Conservation (phyloP, 2,329 filamentous ascomycete genomes). For the Claviceps arundinis region DNA sequence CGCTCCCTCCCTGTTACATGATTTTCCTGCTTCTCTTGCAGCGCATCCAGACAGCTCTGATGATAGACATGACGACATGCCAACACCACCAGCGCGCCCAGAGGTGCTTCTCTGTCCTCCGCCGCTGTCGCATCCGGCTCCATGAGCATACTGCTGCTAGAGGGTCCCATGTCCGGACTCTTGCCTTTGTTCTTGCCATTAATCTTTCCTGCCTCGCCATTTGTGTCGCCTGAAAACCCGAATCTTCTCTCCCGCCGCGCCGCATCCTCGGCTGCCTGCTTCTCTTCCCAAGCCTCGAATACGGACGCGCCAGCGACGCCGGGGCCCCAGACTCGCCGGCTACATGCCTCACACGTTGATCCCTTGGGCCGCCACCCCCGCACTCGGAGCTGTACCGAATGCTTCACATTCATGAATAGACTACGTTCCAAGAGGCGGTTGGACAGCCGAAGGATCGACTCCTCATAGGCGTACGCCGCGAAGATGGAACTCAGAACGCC, state of each 20-base stretch:
- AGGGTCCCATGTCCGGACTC: slow-evolving; percentile 23
- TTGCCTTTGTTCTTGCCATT: slow-evolving; percentile 32
- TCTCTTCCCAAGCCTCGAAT: slow-evolving; percentile 71
- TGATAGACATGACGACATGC: slow-evolving; percentile 62
- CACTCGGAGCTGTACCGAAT: slow-evolving; percentile 61
- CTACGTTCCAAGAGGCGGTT: slow-evolving; percentile 81
- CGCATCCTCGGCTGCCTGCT: slow-evolving; percentile 33
- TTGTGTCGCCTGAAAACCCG: slow-evolving; percentile 21
- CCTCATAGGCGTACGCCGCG: slow-evolving; percentile 88
- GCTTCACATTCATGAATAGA: slow-evolving; percentile 69
- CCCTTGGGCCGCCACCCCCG: slow-evolving; percentile 80
- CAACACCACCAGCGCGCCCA: slow-evolving; percentile 53
- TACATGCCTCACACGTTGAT: slow-evolving; percentile 79
- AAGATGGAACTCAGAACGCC: slow-evolving; percentile 81
- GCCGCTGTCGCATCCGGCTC: slow-evolving; percentile 15
- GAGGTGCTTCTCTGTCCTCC: slow-evolving; percentile 29
- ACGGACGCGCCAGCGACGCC: slow-evolving; percentile 58
- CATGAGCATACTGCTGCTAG: slow-evolving; percentile 29
- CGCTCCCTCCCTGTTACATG: slow-evolving; percentile 33
- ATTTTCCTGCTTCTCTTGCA: slow-evolving; percentile 40
- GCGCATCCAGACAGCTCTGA: slow-evolving; percentile 52
- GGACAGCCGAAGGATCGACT: slow-evolving; percentile 72
- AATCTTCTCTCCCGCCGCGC: slow-evolving; percentile 32
- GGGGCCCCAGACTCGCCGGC: slow-evolving; percentile 74
- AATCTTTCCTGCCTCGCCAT: slow-evolving; percentile 20